Percentiles rank a stretch among this genome's conserved stretches.
Conservation (phyloP, 176 grass and related monocot species). For the Neostapfia colusana region DNA sequence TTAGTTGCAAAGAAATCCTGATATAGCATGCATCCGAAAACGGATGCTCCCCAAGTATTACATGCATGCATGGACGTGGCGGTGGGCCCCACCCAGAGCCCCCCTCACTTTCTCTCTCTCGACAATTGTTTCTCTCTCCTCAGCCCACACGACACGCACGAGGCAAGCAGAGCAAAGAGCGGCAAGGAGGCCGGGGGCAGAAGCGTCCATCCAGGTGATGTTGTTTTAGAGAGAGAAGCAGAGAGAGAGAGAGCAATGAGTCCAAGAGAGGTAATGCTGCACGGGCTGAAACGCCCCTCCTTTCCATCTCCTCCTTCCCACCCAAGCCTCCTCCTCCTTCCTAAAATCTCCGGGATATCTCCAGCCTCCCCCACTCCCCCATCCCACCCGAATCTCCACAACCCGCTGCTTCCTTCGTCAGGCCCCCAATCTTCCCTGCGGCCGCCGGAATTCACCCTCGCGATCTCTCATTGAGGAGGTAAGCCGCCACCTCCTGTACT, state of each 20-base stretch:
- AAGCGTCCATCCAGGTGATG: conserved; percentile 32
- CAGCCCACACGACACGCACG: too few species aligned
- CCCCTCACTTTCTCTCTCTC: neutral
- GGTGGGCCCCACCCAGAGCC: neutral
- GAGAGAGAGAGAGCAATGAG: neutral
- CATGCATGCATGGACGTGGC: conserved; percentile 28
- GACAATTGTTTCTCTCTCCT: neutral
- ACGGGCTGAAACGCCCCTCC: conserved; percentile 37
- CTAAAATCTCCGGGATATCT: neutral
- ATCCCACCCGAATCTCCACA: too few species aligned
- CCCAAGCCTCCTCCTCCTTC: conserved; percentile 4
- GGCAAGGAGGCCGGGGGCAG: neutral
- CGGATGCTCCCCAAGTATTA: neutral
- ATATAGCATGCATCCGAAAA: neutral
- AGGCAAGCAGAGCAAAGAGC: too few species aligned
- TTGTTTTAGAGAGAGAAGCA: neutral
- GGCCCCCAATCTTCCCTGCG: neutral
- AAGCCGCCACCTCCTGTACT: too few species aligned
- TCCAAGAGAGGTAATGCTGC: conserved; percentile 36
- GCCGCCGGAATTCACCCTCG: neutral
- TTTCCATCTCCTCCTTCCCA: conserved; percentile 32
- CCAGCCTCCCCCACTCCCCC: neutral
- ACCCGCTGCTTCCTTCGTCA: too few species aligned
- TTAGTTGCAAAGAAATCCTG: conserved; percentile 9
- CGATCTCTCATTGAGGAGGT: conserved; percentile 24